Evolutionary conservation across 306 rosid species (phyloP).

Genomic region (Senna tora): DNA sequence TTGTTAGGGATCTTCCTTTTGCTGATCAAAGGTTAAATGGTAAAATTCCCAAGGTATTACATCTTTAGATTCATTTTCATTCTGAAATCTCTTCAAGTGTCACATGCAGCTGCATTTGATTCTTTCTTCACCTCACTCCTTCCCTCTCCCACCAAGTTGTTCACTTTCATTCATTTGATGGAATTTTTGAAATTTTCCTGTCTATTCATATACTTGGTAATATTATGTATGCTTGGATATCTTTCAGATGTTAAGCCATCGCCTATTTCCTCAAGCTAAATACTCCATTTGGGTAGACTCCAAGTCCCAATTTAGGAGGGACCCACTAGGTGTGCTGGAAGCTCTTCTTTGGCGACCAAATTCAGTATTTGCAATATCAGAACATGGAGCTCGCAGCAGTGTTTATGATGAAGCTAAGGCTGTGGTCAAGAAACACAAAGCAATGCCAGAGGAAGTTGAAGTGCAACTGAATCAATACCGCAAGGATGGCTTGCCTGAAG

Average conservation of each 20-base stretch:
- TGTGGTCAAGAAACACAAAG: constrained; percentile 89
- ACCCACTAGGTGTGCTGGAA: constrained; percentile 90
- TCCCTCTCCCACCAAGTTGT: background rate
- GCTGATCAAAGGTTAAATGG: constrained; percentile 89
- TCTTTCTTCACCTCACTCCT: background rate
- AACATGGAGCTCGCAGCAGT: constrained; percentile 98
- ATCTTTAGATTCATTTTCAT: background rate
- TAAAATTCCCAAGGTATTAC: constrained; percentile 79
- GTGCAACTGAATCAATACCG: constrained; percentile 78
- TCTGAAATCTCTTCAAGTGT: constrained; percentile 15
- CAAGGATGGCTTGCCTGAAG: constrained; percentile 80
- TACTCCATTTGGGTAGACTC: constrained; percentile 97
- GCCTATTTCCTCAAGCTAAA: constrained; percentile 81
- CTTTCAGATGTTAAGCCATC: constrained; percentile 85
- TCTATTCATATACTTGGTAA: constrained; percentile 10
- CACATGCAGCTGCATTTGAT: background rate
- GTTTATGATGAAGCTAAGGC: constrained; percentile 93
- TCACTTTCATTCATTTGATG: background rate
- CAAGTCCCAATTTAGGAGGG: constrained; percentile 94
- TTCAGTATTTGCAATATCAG: constrained; percentile 81
- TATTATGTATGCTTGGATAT: constrained; percentile 36
- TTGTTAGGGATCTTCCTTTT: constrained; percentile 83
- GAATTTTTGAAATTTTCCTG: background rate
- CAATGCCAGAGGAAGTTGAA: constrained; percentile 91
- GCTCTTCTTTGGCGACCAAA: constrained; percentile 86